Evolutionary conservation across 192 early-diverging fungal genomes (phyloP), one percentile per base, ranked within the genome.

Genomic region (Backusella tarrabulga): DNA sequence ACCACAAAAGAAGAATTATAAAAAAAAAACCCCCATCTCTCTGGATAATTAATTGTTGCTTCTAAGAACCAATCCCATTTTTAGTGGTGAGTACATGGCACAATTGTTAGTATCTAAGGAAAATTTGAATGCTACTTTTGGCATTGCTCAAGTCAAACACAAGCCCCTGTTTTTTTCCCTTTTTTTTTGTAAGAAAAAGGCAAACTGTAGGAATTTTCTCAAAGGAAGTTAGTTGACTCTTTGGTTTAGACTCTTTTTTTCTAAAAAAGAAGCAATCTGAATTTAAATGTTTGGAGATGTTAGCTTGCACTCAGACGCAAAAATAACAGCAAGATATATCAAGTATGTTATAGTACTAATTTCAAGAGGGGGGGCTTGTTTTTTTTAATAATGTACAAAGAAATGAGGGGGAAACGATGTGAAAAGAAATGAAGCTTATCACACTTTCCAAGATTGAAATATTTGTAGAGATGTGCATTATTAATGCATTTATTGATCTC

Each of bases 1-100:
- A 56, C 54, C 54, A 56, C 54, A 56, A 56, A 56, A 21, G 54
- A 56, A n/a, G 54, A 56, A 56, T 21, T 56, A 56, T 56, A 52
- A 21, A 56, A 54, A 54, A 29, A 32, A 32, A 0, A n/a, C n/a
- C 3, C 21, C n/a, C 54, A 56, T 21, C 54, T 6, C 21, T 21
- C 8, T 56, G 19, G 8, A 56, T 19, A 56, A 44, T 44, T 44
- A 44, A 44, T 44, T 44, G 15, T 44, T 44, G 15, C 0, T 44
- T 44, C 15, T 44, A 44, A 44, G 42, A 44, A 44, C 17, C 42
- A 44, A 17, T 44, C 42, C 42, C 42, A 44, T 44, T 44, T 44
- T 44, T 44, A 44, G 42, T 44, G 15, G 42, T 44, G 42, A 44
- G 15, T 44, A 44, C 42, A 44, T 44, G 15, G 42, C 42, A 44